Percentiles rank a stretch among this genome's conserved stretches.
Conservation (phyloP, 352 stramenopile species). For the Phytopythium vexans region DNA sequence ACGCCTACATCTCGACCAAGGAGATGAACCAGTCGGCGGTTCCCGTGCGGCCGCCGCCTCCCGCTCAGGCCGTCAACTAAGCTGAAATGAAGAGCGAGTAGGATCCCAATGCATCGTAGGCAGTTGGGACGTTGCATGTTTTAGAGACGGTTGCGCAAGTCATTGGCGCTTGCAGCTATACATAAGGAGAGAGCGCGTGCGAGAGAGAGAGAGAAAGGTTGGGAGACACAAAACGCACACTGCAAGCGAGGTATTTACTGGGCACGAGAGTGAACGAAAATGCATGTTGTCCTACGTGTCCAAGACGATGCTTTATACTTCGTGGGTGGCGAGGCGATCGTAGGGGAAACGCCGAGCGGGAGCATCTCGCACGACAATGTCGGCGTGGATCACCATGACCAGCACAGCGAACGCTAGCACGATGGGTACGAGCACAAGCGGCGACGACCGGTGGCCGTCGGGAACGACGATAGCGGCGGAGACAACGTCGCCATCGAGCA, state of each 20-base stretch:
- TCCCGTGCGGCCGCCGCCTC: constrained; percentile 20
- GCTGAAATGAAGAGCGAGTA: constrained; percentile 18
- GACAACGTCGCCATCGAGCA: background rate
- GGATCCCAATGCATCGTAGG: constrained; percentile 13
- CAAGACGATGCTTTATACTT: constrained; percentile 1
- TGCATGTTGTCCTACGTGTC: background rate
- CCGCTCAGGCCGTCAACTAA: constrained; percentile 20
- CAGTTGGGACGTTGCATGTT: too few species aligned
- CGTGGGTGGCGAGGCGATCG: constrained; percentile 32
- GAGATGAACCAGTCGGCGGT: constrained; percentile 63
- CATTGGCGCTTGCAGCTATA: too few species aligned
- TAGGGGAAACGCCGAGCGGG: constrained; percentile 24
- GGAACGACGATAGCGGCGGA: constrained; percentile 14
- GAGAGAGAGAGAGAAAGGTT: constrained; percentile 5
- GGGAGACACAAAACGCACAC: too few species aligned
- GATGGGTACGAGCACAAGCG: constrained; percentile 69
- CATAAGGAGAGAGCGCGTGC: background rate
- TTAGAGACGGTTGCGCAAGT: too few species aligned
- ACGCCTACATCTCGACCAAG: constrained; percentile 75
- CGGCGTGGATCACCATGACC: constrained; percentile 46
- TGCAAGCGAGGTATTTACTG: too few species aligned
- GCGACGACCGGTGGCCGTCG: constrained; percentile 41
- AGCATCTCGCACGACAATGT: constrained; percentile 48
- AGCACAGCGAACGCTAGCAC: constrained; percentile 52
- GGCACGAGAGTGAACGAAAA: too few species aligned